These are phyloP conservation scores for Kodamaea derodonti DNA, from an alignment of 1,139 yeast species.

Conservation along the genomic window DNA sequence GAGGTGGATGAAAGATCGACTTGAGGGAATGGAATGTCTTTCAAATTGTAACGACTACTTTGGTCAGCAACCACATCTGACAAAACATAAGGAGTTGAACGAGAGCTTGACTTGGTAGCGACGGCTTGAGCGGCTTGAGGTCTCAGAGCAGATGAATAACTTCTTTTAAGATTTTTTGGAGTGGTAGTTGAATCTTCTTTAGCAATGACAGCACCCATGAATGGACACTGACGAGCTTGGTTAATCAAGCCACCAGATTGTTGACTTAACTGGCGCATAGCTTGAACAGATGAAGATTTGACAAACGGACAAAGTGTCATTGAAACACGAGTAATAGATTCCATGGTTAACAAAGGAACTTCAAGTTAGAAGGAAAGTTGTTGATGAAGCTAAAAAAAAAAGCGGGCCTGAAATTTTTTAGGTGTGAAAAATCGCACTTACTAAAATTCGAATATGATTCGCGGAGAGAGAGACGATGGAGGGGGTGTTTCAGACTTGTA, in stretches of 20 bases:
- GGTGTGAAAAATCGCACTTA: not conserved
- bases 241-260: constrained; percentile 45
- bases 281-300: constrained; percentile 60
- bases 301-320: constrained; percentile 84
- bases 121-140: constrained; percentile 50
- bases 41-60: constrained; percentile 10
- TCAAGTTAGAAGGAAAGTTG: not conserved
- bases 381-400: not conserved
- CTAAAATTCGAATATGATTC: not conserved
- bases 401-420: not conserved
- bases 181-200: constrained; percentile 41
- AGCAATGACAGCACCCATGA: constrained; percentile 70
- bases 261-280: constrained; percentile 51
- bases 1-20: constrained; percentile 38
- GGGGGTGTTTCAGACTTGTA: not conserved
- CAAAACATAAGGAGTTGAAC: constrained; percentile 28
- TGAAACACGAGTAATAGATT: constrained; percentile 72
- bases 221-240: constrained; percentile 79
- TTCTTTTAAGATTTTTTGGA: constrained; percentile 32
- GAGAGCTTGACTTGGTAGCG: constrained; percentile 13
- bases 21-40: constrained; percentile 15
- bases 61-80: constrained; percentile 27
- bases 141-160: constrained; percentile 56
- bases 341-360: constrained; percentile 47
- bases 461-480: not conserved